phyloP scores from a whole-genome alignment of 306 rosid genomes.

The Oxytropis ochrocephala region DNA sequence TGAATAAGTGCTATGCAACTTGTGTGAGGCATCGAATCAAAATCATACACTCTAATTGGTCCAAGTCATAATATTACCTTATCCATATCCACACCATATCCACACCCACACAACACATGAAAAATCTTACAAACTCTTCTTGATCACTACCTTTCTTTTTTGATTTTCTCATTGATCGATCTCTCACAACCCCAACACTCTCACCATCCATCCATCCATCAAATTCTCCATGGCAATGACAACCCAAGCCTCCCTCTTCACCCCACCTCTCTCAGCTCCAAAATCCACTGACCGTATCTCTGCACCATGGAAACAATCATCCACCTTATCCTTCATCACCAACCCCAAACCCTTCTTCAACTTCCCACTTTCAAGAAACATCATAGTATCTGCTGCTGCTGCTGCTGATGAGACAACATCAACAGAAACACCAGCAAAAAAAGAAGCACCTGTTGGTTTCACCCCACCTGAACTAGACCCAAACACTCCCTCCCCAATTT shows the following conservation, averaged over 20 bases:
- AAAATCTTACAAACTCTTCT: conserved; percentile 22
- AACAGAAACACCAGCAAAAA: conserved; percentile 4
- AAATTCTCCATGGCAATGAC: conserved; percentile 62
- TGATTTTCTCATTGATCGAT: background rate
- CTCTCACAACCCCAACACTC: background rate
- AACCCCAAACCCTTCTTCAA: conserved; percentile 37
- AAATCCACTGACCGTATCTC: conserved; percentile 30
- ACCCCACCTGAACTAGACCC: conserved; percentile 91
- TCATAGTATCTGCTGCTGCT: conserved; percentile 35
- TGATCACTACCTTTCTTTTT: background rate
- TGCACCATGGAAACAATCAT: conserved; percentile 44
- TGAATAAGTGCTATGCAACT: conserved; percentile 7
- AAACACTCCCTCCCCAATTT: conserved; percentile 88
- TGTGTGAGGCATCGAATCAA: conserved; percentile 37
- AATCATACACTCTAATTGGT: conserved; percentile 44
- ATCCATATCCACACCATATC: conserved; percentile 52
- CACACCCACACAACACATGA: conserved; percentile 22
- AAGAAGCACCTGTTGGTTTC: conserved; percentile 81
- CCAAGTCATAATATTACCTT: conserved; percentile 45
- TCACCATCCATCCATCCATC: background rate
- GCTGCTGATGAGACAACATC: conserved; percentile 21
- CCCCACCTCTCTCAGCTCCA: conserved; percentile 45
- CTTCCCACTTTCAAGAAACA: conserved; percentile 14
- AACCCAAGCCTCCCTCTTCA: conserved; percentile 81
- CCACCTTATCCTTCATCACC: conserved; percentile 40